Conservation (phyloP, 805 yeast species). For the Candida coquimbonensis region DNA sequence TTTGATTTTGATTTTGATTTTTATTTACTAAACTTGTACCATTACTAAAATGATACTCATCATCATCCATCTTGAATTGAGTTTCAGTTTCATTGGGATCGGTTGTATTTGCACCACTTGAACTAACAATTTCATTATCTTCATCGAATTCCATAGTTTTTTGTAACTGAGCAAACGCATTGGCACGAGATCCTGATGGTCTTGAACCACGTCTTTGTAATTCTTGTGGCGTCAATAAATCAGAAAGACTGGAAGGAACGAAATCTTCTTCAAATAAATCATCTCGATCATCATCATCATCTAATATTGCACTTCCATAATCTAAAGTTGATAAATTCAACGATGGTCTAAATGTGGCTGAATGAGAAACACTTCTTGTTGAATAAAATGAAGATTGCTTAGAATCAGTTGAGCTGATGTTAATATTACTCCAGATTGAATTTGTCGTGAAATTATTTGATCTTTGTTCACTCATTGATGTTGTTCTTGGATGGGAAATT, state of each 20-base stretch:
- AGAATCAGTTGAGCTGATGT: conserved; percentile 1
- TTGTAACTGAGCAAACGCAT: not conserved
- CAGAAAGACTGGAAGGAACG: conserved; percentile 77
- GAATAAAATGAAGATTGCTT: conserved; percentile 3
- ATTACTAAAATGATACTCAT: too few species aligned
- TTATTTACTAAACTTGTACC: too few species aligned
- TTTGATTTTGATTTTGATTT: too few species aligned
- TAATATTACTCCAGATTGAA: conserved; percentile 16
- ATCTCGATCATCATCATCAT: conserved; percentile 23
- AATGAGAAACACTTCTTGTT: conserved; percentile 16
- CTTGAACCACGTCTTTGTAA: conserved; percentile 62
- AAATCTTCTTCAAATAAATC: conserved; percentile 59
- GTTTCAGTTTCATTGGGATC: conserved; percentile 25
- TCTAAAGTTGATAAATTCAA: not conserved
- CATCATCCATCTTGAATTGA: conserved; percentile 31
- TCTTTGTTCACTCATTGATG: conserved; percentile 9
- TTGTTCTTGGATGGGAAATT: conserved; percentile 12
- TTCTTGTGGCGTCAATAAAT: conserved; percentile 77
- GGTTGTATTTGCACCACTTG: conserved; percentile 2
- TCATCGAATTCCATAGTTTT: conserved; percentile 2
- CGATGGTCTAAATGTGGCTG: conserved; percentile 11
- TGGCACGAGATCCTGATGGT: conserved; percentile 24
- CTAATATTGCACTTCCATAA: conserved; percentile 26
- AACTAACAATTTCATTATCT: not conserved
- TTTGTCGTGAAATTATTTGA: conserved; percentile 9